A percentile compares a stretch with the other conserved stretches of the same genome.
These are phyloP conservation scores for Blastomyces gilchristii DNA, from an alignment of 2,329 filamentous ascomycete species.

Conservation along the genomic window DNA sequence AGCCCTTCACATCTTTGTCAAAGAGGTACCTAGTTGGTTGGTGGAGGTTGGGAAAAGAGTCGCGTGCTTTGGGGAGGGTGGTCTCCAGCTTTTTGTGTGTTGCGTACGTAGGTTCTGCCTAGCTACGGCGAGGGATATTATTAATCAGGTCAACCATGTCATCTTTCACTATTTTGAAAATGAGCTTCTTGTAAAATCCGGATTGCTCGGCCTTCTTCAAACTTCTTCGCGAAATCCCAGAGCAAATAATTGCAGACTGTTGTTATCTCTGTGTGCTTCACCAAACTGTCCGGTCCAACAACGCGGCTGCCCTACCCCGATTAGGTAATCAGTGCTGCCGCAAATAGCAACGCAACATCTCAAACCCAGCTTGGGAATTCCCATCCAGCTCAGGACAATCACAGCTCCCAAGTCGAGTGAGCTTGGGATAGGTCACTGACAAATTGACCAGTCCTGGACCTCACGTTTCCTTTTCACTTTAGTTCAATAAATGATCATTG, in stretches of 20 bases:
- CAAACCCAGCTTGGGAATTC: neutral
- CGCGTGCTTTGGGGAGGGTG: neutral
- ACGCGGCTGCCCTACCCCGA: neutral
- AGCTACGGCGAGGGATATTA: neutral
- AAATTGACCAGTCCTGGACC: neutral
- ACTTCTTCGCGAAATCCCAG: neutral
- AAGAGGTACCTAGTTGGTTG: neutral
- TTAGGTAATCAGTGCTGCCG: slow-evolving; percentile 3
- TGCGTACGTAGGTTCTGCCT: slow-evolving; percentile 6
- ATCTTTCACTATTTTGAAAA: neutral
- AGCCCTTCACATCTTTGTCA: neutral
- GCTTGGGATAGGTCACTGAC: neutral
- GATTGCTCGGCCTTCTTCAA: neutral
- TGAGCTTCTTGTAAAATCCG: neutral
- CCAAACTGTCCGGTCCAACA: neutral
- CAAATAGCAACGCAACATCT: neutral
- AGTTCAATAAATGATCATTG: neutral
- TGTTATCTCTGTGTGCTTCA: neutral
- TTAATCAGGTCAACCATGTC: neutral
- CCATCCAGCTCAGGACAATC: neutral
- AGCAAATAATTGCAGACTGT: neutral
- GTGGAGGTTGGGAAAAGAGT: neutral
- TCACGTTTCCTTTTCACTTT: neutral
- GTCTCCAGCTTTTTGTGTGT: neutral
- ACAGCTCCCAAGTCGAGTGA: slow-evolving; percentile 3